Evolutionary conservation across 495 filamentous ascomycete genomes (phyloP), one percentile per base, ranked within the genome.

Genomic region (Podospora comata): DNA sequence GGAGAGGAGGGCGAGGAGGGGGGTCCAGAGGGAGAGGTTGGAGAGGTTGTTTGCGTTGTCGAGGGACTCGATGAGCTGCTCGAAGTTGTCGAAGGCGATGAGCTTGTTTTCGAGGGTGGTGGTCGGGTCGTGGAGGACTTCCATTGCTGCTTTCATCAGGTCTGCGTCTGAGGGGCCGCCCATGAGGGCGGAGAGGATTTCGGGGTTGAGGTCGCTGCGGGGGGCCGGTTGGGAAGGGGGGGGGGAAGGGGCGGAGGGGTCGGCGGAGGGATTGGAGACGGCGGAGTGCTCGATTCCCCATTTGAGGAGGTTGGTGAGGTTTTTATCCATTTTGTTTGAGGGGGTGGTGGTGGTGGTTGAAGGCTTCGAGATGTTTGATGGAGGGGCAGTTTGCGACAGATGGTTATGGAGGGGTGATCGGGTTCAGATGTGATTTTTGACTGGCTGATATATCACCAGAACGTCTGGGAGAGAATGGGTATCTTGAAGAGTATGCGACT

Each of bases 21-120:
- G 92, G 6, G 85, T 83, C 95, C 95, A 99, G 60, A 97, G 80
- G 6, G 85, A 85, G 18, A 97, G 80, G 6, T 85, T 84, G 60
- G 88, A 89, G 65, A 97, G 82, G 77, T 97, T 94, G 82, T 97
- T 97, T 60, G 95, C 93, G 79, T 98, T 99, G 82, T 99, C 95
- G 68, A 98, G 85, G 54, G 83, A 85, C 81, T 97, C 95, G 71
- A 98, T 88, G 55, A 97, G 81, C 76, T 96, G 90, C 81, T 97
- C 93, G 63, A 98, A 91, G 81, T 97, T 96, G 84, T 99, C 95
- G 78, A 97, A 96, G 34, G 96, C 96, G 60, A 87, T 88, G 53
- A 96, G 75, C 78, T 91, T 92, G 76, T 94, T 87, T 56, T 94
- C 88, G 66, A 96, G 82, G 6, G 86, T 82, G 39, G 90, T 76